Percentiles rank a stretch among this genome's conserved stretches.
Evolutionary conservation across 225 moss, liverwort and hornwort species (phyloP).

Genomic region (Asterella californica): DNA sequence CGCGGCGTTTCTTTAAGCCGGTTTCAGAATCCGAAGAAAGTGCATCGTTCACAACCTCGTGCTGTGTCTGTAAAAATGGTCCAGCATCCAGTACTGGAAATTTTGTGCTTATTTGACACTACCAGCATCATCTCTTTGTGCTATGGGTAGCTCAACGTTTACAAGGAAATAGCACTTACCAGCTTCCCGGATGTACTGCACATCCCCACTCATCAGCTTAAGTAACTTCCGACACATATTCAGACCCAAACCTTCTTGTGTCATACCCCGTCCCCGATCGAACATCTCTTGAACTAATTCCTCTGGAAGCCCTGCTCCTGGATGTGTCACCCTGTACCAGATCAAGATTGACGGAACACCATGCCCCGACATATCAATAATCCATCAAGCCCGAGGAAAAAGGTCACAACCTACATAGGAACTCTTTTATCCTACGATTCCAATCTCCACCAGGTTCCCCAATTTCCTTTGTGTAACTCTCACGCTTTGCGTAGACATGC

Average conservation of each 20-base stretch:
- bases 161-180: slow-evolving; percentile 51
- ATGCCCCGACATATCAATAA: neutral
- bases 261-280: slow-evolving; percentile 46
- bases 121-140: slow-evolving; percentile 50
- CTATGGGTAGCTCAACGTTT: slow-evolving; percentile 45
- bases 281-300: slow-evolving; percentile 54
- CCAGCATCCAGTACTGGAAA: slow-evolving; percentile 15
- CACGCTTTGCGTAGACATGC: no score
- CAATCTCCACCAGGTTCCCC: no score
- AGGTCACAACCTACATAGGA: no score
- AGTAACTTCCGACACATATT: slow-evolving; percentile 55
- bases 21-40: slow-evolving; percentile 12
- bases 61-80: slow-evolving; percentile 13
- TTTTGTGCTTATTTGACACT: slow-evolving; percentile 37
- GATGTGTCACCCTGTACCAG: slow-evolving; percentile 47
- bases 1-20: slow-evolving; percentile 10
- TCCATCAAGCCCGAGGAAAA: neutral
- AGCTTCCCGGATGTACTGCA: slow-evolving; percentile 45
- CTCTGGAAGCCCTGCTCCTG: slow-evolving; percentile 50
- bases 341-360: neutral
- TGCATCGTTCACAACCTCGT: slow-evolving; percentile 12
- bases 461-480: no score
- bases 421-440: no score
- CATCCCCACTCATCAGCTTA: slow-evolving; percentile 53
- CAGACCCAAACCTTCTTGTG: slow-evolving; percentile 50